Percentiles rank a stretch among this genome's conserved stretches.
These are phyloP conservation scores for Pythium angustatum DNA, from an alignment of 352 stramenopile species.

Conservation along the genomic window DNA sequence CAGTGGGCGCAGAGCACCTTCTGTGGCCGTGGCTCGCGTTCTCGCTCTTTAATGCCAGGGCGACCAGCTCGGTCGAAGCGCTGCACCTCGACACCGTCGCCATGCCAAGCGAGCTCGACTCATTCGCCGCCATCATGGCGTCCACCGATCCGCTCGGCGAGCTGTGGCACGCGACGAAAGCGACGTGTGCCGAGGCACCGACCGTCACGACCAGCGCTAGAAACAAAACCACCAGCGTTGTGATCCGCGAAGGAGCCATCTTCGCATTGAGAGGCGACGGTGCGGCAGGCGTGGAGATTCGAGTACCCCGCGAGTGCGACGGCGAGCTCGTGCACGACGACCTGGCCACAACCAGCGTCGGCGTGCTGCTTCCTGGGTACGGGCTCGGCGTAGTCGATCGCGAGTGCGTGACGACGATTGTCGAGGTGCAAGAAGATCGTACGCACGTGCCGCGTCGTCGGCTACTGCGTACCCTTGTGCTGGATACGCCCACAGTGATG, in stretches of 20 bases:
- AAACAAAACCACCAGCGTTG: neutral
- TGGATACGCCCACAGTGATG: neutral
- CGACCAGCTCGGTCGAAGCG: neutral
- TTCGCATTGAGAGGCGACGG: neutral
- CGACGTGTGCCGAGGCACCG: too few relatives aligned
- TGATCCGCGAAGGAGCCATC: neutral
- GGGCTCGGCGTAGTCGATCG: neutral
- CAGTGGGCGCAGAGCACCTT: neutral
- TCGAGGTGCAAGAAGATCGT: neutral
- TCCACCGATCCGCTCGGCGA: neutral
- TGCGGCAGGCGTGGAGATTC: neutral
- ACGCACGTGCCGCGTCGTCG: neutral
- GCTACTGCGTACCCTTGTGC: neutral
- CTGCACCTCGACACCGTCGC: constrained; percentile 12
- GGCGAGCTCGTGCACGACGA: neutral
- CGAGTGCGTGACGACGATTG: neutral
- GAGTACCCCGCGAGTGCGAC: neutral
- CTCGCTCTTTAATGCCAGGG: neutral
- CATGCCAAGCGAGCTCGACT: neutral
- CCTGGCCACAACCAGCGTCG: neutral
- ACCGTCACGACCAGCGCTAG: too few relatives aligned
- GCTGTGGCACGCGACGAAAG: constrained; percentile 5
- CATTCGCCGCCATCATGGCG: neutral
- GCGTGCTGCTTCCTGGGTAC: neutral
- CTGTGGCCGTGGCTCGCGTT: constrained; percentile 14